Base-by-base conservation (phyloP, 768 basidiomycete species). In the Mycena olivaceomarginata region DNA sequence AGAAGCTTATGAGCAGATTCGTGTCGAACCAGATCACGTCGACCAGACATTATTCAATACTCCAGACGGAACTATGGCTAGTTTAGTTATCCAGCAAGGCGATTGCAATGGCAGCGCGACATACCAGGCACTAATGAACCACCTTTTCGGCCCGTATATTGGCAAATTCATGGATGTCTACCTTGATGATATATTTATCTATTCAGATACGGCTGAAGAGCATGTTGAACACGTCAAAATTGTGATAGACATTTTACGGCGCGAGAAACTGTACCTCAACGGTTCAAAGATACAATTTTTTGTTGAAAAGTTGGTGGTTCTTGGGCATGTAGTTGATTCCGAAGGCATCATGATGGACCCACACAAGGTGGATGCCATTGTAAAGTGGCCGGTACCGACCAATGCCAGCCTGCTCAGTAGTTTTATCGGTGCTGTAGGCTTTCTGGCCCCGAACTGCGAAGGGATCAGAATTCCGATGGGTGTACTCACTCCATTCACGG, bases 51-150 rank as follows among this genome's bases (percentile, higher is more conserved):
- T 84, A 51, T 70, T 89, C 72, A 87, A 84, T 0, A 89, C 86
- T 0, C 85, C 85, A 15, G 84, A 86, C 76, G 88, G 88, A 0
- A 89, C 85, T 5, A 89, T 89, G 86, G 83, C 86, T 5, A 87
- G 86, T 31, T 74, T 78, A 0, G 88, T 89, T 0, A 78, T 82
- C 43, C 85, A 81, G 45, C 81, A 82, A 31, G 84, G 84, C 0
- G 83, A 85, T 62, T 74, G 76, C 39, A 81, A 81, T 57, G 81
- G 67, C n/a, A 72, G 76, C 0, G 86, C 86, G 5, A 90, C 88
- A 0, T 89, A 87, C 81, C 89, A 90, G 77, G 80, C 87, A 0
- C 63, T 89, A 0, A 88, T 89, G 87, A 88, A 89, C 69, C 81
- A 88, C 51, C 78, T 89, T 0, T 85, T 85, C 57, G 76, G 73